phyloP scores from a whole-genome alignment of 1,284 basidiomycete species.

The Rhizoctonia solani region DNA sequence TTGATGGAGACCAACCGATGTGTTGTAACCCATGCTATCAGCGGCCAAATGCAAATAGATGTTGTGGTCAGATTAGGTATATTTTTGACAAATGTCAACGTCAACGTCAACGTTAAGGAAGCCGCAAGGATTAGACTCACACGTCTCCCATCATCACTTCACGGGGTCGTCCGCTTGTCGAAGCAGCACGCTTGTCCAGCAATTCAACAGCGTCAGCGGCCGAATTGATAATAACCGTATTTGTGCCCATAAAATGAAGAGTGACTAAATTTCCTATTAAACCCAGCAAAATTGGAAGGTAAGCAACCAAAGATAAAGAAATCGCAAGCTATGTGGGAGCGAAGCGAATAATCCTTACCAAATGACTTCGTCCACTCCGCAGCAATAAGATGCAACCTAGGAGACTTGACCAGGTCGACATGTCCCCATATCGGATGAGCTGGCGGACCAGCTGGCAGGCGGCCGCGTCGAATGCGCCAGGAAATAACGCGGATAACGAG shows the following conservation, averaged over 20 bases:
- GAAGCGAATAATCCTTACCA: background rate
- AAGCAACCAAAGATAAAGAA: background rate
- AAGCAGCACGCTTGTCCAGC: constrained; percentile 65
- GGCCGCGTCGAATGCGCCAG: constrained; percentile 13
- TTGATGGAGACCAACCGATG: constrained; percentile 35
- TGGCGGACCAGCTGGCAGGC: constrained; percentile 12
- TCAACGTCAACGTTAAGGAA: background rate
- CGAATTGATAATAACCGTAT: constrained; percentile 66
- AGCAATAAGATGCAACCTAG: constrained; percentile 6
- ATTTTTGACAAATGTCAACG: background rate
- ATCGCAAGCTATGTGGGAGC: background rate
- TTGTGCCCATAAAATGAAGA: constrained; percentile 65
- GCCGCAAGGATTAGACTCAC: constrained; percentile 41
- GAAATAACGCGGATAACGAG: constrained; percentile 3
- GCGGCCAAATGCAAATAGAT: constrained; percentile 14
- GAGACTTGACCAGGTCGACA: constrained; percentile 20
- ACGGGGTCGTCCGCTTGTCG: constrained; percentile 71
- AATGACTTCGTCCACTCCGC: constrained; percentile 6
- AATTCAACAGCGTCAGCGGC: constrained; percentile 62
- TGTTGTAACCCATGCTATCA: constrained; percentile 33
- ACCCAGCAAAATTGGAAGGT: constrained; percentile 25
- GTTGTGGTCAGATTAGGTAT: no score
- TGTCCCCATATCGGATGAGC: constrained; percentile 13
- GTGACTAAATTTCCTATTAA: constrained; percentile 63
- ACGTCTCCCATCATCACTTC: constrained; percentile 67